A percentile compares a stretch with the other conserved stretches of the same genome.
phyloP scores from a whole-genome alignment of 768 basidiomycete species.

The Suillus placidus region DNA sequence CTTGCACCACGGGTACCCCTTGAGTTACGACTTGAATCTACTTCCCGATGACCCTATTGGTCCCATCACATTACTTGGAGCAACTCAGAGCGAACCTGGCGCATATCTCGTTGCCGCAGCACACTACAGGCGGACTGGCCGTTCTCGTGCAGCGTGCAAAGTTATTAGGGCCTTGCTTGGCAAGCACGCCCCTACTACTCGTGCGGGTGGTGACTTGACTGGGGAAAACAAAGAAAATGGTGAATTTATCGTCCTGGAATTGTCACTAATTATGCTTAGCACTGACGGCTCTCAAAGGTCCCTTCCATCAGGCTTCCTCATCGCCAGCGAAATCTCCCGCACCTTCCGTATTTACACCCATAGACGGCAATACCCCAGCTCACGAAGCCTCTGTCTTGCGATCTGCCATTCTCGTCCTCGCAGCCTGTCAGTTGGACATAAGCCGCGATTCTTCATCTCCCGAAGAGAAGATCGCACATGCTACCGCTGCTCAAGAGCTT shows the following conservation, averaged over 20 bases:
- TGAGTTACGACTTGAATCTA: conserved; percentile 29
- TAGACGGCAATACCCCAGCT: conserved; percentile 15
- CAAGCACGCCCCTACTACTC: conserved; percentile 9
- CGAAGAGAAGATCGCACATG: conserved; percentile 25
- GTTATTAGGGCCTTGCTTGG: conserved; percentile 31
- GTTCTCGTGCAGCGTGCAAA: conserved; percentile 31
- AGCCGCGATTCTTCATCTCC: conserved; percentile 29
- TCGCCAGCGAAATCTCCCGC: conserved; percentile 11
- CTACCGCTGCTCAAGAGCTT: conserved; percentile 28
- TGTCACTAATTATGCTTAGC: conserved; percentile 18
- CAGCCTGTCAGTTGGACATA: conserved; percentile 37
- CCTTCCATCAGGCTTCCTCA: conserved; percentile 14
- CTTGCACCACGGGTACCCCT: conserved; percentile 29
- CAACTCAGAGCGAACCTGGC: conserved; percentile 35
- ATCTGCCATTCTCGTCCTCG: conserved; percentile 32
- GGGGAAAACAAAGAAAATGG: conserved; percentile 22
- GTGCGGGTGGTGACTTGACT: neutral
- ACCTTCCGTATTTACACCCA: conserved; percentile 15
- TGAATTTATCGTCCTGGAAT: conserved; percentile 21
- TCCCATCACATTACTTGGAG: conserved; percentile 27
- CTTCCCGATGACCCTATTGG: conserved; percentile 35
- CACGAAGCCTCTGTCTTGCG: conserved; percentile 24
- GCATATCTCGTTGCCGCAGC: conserved; percentile 34
- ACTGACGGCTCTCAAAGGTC: conserved; percentile 16
- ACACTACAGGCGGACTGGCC: conserved; percentile 38